These are phyloP conservation scores for Batkoa obscura DNA, from an alignment of 371 early-diverging fungal genomes.

Conservation along the genomic window DNA sequence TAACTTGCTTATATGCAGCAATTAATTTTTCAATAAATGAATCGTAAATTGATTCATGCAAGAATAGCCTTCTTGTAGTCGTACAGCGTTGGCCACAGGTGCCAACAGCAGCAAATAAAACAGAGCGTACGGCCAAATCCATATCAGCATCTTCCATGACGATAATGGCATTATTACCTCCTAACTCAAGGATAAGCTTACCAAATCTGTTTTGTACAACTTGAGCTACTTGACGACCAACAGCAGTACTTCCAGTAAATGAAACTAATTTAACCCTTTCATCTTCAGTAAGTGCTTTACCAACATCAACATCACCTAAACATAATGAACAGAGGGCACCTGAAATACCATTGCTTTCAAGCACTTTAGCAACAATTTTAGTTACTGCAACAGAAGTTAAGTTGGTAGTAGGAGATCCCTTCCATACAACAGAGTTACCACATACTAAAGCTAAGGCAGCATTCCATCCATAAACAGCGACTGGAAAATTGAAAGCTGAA, in stretches of 20 bases:
- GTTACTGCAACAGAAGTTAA: slow-evolving; percentile 78
- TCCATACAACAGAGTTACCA: slow-evolving; percentile 89
- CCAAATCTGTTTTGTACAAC: slow-evolving; percentile 80
- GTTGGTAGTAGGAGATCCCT: slow-evolving; percentile 81
- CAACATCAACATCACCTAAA: slow-evolving; percentile 77
- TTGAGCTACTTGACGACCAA: slow-evolving; percentile 53
- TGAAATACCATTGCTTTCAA: slow-evolving; percentile 68
- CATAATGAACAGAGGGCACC: slow-evolving; percentile 77
- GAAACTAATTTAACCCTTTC: slow-evolving; percentile 58
- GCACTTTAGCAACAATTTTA: slow-evolving; percentile 64
- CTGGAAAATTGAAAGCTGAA: slow-evolving; percentile 79
- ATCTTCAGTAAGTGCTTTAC: slow-evolving; percentile 52
- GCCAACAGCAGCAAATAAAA: slow-evolving; percentile 91
- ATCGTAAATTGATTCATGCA: slow-evolving; percentile 85
- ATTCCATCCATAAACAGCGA: slow-evolving; percentile 81
- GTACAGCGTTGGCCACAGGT: slow-evolving; percentile 95
- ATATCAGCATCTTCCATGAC: slow-evolving; percentile 87
- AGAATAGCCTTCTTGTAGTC: slow-evolving; percentile 77
- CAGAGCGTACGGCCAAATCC: slow-evolving; percentile 72
- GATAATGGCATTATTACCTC: slow-evolving; percentile 92
- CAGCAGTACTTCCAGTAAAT: slow-evolving; percentile 57
- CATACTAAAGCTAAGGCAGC: slow-evolving; percentile 75
- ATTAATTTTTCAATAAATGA: slow-evolving; percentile 50
- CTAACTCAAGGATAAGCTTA: slow-evolving; percentile 70
- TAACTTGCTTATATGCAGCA: slow-evolving; percentile 76